Conservation (phyloP, 805 yeast genomes). For the Ogataea corticis region DNA sequence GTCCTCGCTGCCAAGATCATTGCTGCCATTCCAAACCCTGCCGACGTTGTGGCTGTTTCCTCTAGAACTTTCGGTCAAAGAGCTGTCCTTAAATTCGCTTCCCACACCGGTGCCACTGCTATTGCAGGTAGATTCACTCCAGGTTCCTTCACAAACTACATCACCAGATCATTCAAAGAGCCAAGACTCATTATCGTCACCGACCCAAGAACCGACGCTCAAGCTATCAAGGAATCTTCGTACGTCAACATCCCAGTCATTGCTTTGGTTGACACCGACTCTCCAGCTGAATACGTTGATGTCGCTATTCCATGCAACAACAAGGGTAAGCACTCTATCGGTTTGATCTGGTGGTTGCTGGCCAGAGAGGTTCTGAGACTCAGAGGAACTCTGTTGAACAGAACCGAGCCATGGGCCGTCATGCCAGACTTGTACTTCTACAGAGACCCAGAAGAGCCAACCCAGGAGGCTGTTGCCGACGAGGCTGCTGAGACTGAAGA, state of each 20-base stretch:
- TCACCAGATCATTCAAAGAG: conserved; percentile 99
- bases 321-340: conserved; percentile 99
- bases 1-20: conserved; percentile 99
- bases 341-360: conserved; percentile 99
- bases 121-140: conserved; percentile 99
- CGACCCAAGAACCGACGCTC: conserved; percentile 99
- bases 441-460: conserved; percentile 99
- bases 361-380: conserved; percentile 99
- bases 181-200: conserved; percentile 99
- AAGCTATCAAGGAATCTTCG: conserved; percentile 99
- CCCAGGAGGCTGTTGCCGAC: conserved; percentile 65
- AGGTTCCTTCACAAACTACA: conserved; percentile 99
- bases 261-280: conserved; percentile 98
- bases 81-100: conserved; percentile 99
- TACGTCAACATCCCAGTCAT: conserved; percentile 99
- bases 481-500: conserved; percentile 66
- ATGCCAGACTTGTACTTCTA: conserved; percentile 99
- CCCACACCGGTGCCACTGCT: conserved; percentile 99
- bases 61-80: conserved; percentile 99
- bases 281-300: conserved; percentile 98
- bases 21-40: conserved; percentile 98
- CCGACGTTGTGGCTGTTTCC: conserved; percentile 98
- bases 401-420: conserved; percentile 96
- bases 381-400: conserved; percentile 96
- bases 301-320: conserved; percentile 99